A percentile compares a stretch with the other conserved stretches of the same genome.
Evolutionary conservation across 805 yeast genomes (phyloP).

Genomic region (Komagataella pseudopastoris): DNA sequence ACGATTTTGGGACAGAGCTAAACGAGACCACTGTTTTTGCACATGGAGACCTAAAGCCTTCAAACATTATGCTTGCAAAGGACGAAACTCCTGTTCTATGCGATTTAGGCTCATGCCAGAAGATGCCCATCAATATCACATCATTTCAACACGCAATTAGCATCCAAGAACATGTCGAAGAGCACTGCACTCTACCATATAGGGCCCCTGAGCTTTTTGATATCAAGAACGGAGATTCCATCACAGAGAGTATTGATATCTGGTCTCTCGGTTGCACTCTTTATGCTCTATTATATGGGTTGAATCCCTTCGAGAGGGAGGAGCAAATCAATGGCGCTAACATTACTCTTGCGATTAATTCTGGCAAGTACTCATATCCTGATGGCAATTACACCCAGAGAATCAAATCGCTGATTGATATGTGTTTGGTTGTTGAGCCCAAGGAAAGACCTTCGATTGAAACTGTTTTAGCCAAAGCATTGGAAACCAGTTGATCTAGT

Average conservation of each 20-base stretch:
- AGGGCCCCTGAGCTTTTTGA: constrained; percentile 86
- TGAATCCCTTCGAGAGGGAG: constrained; percentile 80
- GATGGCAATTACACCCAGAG: constrained; percentile 34
- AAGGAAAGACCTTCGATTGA: constrained; percentile 49
- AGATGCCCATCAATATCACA: constrained; percentile 39
- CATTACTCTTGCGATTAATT: constrained; percentile 58
- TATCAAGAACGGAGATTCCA: constrained; percentile 47
- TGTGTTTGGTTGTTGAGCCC: constrained; percentile 55
- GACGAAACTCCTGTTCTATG: constrained; percentile 69
- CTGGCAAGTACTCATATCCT: constrained; percentile 53
- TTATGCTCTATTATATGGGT: constrained; percentile 64
- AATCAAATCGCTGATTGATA: constrained; percentile 38
- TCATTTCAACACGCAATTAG: constrained; percentile 61
- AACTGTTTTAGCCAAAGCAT: constrained; percentile 36
- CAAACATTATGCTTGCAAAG: constrained; percentile 68
- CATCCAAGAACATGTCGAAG: constrained; percentile 70
- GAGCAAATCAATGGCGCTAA: constrained; percentile 76
- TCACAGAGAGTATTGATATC: constrained; percentile 70
- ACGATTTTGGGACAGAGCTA: constrained; percentile 27
- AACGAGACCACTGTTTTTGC: constrained; percentile 57
- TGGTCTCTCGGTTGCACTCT: constrained; percentile 88
- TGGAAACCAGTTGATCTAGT: constrained; percentile 8
- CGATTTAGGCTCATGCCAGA: constrained; percentile 72
- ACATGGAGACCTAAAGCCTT: constrained; percentile 83
- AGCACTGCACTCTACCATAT: constrained; percentile 76